A percentile compares a stretch with the other conserved stretches of the same genome.
Evolutionary conservation across 2,329 filamentous ascomycete genomes (phyloP).

Genomic region (Neophaeococcomyces mojaviensis): DNA sequence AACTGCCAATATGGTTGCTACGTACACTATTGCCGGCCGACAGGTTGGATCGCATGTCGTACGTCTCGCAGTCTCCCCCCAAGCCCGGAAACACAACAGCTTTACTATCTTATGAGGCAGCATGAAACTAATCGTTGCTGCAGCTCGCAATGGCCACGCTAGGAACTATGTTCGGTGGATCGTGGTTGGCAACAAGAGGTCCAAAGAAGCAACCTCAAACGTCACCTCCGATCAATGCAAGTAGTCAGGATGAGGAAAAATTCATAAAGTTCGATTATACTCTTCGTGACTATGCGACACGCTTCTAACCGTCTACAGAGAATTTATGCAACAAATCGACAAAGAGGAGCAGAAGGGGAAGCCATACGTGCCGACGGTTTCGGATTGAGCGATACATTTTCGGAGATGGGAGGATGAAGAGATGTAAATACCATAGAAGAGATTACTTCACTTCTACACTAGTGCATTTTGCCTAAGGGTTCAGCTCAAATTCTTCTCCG

Average conservation of each 20-base stretch:
- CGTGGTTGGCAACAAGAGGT: constrained; percentile 39
- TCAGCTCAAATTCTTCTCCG: constrained; percentile 25
- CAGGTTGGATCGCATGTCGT: constrained; percentile 48
- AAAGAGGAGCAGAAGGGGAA: constrained; percentile 39
- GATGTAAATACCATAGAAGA: constrained; percentile 8
- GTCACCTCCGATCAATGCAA: constrained; percentile 55
- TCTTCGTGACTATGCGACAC: background rate
- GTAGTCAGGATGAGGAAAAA: constrained; percentile 60
- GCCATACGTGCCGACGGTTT: background rate
- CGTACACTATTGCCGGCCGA: constrained; percentile 45
- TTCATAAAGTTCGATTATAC: constrained; percentile 53
- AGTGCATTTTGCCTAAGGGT: constrained; percentile 13
- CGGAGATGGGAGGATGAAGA: background rate
- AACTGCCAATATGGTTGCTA: constrained; percentile 42
- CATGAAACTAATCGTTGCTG: constrained; percentile 11
- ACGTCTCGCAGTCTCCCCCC: constrained; percentile 22
- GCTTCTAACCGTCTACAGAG: constrained; percentile 28
- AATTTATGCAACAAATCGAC: constrained; percentile 45
- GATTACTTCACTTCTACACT: background rate
- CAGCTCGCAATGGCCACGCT: constrained; percentile 57
- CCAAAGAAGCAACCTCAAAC: constrained; percentile 38
- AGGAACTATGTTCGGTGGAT: constrained; percentile 41
- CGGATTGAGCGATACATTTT: background rate
- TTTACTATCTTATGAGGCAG: constrained; percentile 1
- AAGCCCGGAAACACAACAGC: background rate